These are phyloP conservation scores for Lophiostoma macrostomum DNA, from an alignment of 495 filamentous ascomycete species.

Conservation along the genomic window DNA sequence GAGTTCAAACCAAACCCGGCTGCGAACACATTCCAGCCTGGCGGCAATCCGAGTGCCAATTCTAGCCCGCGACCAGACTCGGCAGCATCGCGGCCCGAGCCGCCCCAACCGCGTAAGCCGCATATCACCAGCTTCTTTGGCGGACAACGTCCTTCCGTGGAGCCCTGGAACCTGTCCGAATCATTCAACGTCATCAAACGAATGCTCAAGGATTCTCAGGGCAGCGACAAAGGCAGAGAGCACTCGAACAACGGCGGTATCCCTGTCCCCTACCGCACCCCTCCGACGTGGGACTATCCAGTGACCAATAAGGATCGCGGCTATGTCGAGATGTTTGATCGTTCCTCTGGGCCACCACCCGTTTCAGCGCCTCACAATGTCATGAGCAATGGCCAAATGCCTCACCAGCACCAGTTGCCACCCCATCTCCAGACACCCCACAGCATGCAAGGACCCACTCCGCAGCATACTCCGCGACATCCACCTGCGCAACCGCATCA, in stretches of 20 bases:
- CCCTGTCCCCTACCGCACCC: constrained; percentile 70
- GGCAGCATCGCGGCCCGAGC: constrained; percentile 44
- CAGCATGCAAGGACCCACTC: constrained; percentile 32
- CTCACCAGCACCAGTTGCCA: constrained; percentile 75
- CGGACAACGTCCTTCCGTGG: constrained; percentile 57
- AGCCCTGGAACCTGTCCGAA: constrained; percentile 60
- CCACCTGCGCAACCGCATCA: constrained; percentile 37
- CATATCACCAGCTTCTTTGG: constrained; percentile 23
- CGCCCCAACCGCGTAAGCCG: constrained; percentile 55
- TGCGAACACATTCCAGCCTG: constrained; percentile 75
- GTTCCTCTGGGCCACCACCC: constrained; percentile 50
- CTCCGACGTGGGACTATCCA: constrained; percentile 70
- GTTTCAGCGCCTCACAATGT: constrained; percentile 66
- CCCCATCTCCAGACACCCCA: constrained; percentile 42
- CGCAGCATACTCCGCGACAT: constrained; percentile 38
- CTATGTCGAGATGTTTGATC: constrained; percentile 75
- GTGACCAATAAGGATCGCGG: constrained; percentile 63
- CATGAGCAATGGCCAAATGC: constrained; percentile 57
- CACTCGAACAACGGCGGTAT: constrained; percentile 68
- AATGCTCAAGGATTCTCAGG: constrained; percentile 55
- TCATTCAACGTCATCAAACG: constrained; percentile 74
- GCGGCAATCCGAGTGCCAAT: constrained; percentile 54
- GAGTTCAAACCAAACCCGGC: constrained; percentile 83
- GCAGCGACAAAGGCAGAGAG: constrained; percentile 48
- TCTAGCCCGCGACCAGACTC: constrained; percentile 58